Evolutionary conservation across 2,329 filamentous ascomycete genomes (phyloP).

Genomic region (Pseudogymnoascus sp.): DNA sequence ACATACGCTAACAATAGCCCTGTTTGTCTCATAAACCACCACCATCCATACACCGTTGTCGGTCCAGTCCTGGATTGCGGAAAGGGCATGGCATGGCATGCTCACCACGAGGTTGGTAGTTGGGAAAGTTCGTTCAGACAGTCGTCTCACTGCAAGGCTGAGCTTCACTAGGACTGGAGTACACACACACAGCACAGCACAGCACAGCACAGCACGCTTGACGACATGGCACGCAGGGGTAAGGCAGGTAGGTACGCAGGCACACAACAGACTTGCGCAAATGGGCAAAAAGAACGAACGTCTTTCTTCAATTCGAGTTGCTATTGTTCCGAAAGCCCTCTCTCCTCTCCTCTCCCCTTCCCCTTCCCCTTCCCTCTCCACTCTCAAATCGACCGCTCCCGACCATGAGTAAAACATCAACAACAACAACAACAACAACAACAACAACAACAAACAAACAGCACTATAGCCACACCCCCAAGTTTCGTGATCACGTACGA

Average conservation of each 20-base stretch:
- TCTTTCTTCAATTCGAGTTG: not conserved
- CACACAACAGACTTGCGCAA: not conserved
- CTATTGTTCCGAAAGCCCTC: not conserved
- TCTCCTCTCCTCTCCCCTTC: not conserved
- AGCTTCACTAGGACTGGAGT: not conserved
- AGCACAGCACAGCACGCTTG: not conserved
- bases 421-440: not conserved
- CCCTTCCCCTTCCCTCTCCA: too few species aligned
- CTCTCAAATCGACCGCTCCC: not conserved
- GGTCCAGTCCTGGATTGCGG: not conserved
- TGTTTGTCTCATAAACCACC: constrained; percentile 5
- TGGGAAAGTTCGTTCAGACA: not conserved
- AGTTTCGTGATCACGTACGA: not conserved
- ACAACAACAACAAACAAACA: not conserved
- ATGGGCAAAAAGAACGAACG: not conserved
- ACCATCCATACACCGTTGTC: not conserved
- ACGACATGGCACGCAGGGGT: constrained; percentile 5
- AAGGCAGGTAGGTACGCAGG: not conserved
- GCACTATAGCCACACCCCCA: not conserved
- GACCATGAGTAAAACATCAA: not conserved
- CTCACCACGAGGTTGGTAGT: constrained; percentile 6
- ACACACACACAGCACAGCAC: not conserved
- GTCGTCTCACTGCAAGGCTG: constrained; percentile 8
- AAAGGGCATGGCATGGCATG: not conserved
- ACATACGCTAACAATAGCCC: constrained; percentile 9